Evolutionary conservation across 306 rosid genomes (phyloP), one percentile per base, ranked within the genome.

Genomic region (Cicer pinnatifidum): DNA sequence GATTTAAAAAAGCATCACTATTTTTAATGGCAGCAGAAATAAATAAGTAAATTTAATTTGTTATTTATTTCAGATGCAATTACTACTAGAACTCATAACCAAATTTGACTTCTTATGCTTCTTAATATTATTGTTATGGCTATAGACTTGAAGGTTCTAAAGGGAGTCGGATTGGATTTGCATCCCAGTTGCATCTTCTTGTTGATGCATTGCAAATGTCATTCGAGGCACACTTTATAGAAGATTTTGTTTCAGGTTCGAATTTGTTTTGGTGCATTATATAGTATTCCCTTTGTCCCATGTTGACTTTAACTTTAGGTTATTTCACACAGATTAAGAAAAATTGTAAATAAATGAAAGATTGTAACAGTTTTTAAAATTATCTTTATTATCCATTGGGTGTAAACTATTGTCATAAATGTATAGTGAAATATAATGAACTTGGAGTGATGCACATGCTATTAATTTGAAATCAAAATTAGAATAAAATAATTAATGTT

Each of bases 221-320:
- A 71, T 94, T 94, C 51, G 83, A 86, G 80, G 99, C 95, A 76
- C 91, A 86, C 38, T 94, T 94, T 84, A 73, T 94, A 78, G 97
- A 94, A 87, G 97, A 94, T 88, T 94, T 94, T 82, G 90, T 89
- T 72, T 94, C 99, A 89, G 96, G 99, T 91, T 80, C 6, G 81
- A 77, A 80, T 75, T 78, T 45, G 57, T 75, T 71, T 58, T 6
- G 37, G 79, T 58, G 50, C 67, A 74, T 46, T 47, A 39, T 67
- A 19, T 60, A 66, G 19, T 39, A 28, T 28, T 28, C 35, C 35
- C 35, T 28, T 0, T 28, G 35, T 28, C 35, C 4, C 35, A 28
- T 28, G 35, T 28, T 28, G 35, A 28, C 35, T 28, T 28, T 28
- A 28, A 28, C 35, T 28, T 28, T 28, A 28, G 35, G 35, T 28